Conservation (phyloP, 2,329 filamentous ascomycete genomes). For the Neofusicoccum laricinum region DNA sequence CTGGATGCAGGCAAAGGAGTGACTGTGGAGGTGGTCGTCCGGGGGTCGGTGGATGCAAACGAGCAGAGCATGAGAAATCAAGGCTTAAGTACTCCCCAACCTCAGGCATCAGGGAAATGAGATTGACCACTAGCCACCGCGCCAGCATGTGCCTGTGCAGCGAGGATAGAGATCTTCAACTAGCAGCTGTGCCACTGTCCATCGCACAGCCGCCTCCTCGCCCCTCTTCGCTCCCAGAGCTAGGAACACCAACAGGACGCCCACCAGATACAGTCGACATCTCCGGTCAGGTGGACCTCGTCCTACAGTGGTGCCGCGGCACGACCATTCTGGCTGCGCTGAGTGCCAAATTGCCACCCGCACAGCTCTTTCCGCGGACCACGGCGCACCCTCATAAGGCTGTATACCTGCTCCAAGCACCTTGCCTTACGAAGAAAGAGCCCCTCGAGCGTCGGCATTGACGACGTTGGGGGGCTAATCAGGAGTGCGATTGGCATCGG, state of each 20-base stretch:
- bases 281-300: background rate
- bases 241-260: background rate
- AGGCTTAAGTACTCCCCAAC: background rate
- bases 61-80: background rate
- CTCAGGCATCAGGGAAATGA: background rate
- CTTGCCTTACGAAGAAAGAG: background rate
- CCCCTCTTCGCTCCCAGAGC: background rate
- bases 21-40: background rate
- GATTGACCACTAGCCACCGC: background rate
- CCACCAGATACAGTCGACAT: background rate
- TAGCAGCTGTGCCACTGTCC: background rate
- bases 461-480: background rate
- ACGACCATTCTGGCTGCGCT: background rate
- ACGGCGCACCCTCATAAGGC: background rate
- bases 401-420: background rate
- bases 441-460: background rate
- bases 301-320: background rate
- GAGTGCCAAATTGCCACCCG: background rate
- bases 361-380: background rate
- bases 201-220: background rate
- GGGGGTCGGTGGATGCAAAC: background rate
- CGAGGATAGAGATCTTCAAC: conserved; percentile 3
- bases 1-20: background rate
- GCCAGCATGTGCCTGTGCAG: background rate
- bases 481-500: conserved; percentile 5